Conservation (phyloP, 2,329 filamentous ascomycete genomes). For the Verticillium nubilum region DNA sequence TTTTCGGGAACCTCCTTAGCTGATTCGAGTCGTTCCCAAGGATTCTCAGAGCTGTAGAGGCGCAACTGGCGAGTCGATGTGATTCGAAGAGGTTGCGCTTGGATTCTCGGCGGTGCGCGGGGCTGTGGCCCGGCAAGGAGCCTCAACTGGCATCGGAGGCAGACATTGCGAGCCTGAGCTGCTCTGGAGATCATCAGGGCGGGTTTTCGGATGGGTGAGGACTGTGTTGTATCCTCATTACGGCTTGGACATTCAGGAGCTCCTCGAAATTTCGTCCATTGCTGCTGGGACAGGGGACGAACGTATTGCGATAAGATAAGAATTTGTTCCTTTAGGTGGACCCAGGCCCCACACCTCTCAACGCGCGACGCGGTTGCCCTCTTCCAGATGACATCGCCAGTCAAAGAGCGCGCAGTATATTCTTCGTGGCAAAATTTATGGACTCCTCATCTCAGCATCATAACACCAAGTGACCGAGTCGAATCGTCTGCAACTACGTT, state of each 20-base stretch:
- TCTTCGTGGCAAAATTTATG: no score
- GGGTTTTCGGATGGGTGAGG: not conserved
- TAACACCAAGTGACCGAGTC: no score
- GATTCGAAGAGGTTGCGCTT: not conserved
- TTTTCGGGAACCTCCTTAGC: not conserved
- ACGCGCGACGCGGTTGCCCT: slow-evolving; percentile 1
- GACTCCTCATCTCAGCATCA: not conserved
- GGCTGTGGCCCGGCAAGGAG: slow-evolving; percentile 13
- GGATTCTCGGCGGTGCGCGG: slow-evolving; percentile 1
- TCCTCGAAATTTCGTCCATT: not conserved
- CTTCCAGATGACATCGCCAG: not conserved
- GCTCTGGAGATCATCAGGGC: slow-evolving; percentile 29
- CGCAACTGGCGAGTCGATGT: not conserved
- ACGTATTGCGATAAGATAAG: slow-evolving; percentile 15
- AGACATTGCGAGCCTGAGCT: slow-evolving; percentile 24
- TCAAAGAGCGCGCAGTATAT: not conserved
- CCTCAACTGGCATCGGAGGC: slow-evolving; percentile 25
- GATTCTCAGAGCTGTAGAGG: slow-evolving; percentile 4
- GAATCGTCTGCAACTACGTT: no score
- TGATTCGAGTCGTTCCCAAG: slow-evolving; percentile 7
- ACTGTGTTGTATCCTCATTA: not conserved
- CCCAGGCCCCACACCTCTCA: not conserved
- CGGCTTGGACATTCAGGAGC: not conserved
- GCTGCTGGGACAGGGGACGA: not conserved
- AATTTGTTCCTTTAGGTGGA: not conserved